Evolutionary conservation across 495 filamentous ascomycete species (phyloP).

Genomic region (Aspergillus biplanus): DNA sequence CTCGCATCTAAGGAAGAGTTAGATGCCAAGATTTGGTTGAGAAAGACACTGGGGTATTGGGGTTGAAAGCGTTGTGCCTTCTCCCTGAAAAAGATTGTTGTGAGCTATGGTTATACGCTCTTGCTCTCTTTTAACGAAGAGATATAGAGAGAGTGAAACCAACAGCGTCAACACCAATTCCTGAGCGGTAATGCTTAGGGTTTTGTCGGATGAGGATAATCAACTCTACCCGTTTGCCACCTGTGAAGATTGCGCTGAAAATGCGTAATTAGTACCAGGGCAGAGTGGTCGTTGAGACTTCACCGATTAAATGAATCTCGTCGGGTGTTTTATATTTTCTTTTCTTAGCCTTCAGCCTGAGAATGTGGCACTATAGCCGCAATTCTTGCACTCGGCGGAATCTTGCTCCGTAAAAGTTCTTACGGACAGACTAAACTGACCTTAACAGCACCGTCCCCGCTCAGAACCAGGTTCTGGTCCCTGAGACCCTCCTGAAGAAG

Average conservation of each 20-base stretch:
- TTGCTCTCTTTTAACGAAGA: conserved; percentile 17
- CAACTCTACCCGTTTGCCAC: conserved; percentile 12
- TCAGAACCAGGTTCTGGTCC: conserved; percentile 89
- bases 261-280: conserved; percentile 34
- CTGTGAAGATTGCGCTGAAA: conserved; percentile 39
- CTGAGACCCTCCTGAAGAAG: conserved; percentile 99
- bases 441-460: conserved; percentile 81
- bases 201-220: conserved; percentile 75
- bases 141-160: conserved; percentile 27
- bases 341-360: conserved; percentile 62
- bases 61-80: conserved; percentile 69
- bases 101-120: conserved; percentile 42
- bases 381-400: conserved; percentile 86
- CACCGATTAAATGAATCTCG: conserved; percentile 78
- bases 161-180: conserved; percentile 56
- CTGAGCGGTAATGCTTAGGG: conserved; percentile 67
- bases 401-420: conserved; percentile 57
- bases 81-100: conserved; percentile 85
- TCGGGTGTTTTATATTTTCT: conserved; percentile 66
- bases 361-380: conserved; percentile 88
- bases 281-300: conserved; percentile 37
- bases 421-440: conserved; percentile 75
- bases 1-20: conserved; percentile 38
- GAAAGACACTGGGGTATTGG: conserved; percentile 74
- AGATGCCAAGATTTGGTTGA: conserved; percentile 47